These are phyloP conservation scores for Melocanna baccifera DNA, from an alignment of 176 grass and related monocot species.

Conservation along the genomic window DNA sequence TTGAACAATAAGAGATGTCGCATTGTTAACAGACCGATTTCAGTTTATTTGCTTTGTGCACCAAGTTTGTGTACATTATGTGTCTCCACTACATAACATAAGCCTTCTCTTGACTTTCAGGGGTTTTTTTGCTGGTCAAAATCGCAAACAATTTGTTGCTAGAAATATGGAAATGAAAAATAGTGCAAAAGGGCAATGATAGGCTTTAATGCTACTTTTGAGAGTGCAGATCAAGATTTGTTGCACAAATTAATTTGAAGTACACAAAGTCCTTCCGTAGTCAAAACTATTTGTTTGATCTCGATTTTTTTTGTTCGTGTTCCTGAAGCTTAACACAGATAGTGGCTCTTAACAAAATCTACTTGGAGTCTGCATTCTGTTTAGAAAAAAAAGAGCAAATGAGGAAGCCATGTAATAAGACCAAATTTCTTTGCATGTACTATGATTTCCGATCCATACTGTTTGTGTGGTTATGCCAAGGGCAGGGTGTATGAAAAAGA, in stretches of 20 bases:
- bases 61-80: not conserved
- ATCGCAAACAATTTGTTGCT: not conserved
- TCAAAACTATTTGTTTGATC: not conserved
- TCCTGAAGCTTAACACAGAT: not conserved
- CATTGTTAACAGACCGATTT: not conserved
- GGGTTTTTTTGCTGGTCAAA: not conserved
- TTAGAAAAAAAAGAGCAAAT: not conserved
- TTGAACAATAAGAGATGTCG: not conserved
- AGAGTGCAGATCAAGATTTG: not conserved
- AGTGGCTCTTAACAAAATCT: not conserved
- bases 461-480: too few relatives aligned
- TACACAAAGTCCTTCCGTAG: not conserved
- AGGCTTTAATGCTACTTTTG: not conserved
- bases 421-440: not conserved
- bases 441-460: too few relatives aligned
- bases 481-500: too few relatives aligned
- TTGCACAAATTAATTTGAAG: not conserved
- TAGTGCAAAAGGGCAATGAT: not conserved
- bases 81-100: not conserved
- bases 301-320: not conserved
- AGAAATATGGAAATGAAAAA: not conserved
- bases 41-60: not conserved
- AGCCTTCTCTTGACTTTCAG: not conserved
- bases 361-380: not conserved
- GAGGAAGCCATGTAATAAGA: not conserved